Evolutionary conservation across 1,284 basidiomycete genomes (phyloP), one percentile per base, ranked within the genome.

Genomic region (Apiotrichum brassicae): DNA sequence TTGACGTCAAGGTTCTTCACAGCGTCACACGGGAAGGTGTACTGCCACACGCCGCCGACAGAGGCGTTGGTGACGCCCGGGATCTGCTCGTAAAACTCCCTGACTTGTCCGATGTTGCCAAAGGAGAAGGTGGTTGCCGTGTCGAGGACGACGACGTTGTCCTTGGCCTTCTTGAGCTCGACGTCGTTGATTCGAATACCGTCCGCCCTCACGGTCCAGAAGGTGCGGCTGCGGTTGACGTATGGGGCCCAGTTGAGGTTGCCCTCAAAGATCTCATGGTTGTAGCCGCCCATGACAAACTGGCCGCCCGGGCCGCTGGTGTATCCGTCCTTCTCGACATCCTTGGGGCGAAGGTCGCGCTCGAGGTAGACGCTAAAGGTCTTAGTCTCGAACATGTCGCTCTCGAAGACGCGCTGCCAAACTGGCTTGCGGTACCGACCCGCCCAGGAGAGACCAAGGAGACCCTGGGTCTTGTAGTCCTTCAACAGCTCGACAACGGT

Each of bases 321-420:
- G 39, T 33, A 6, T 1, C 18, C 5, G 41, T 14, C 20, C 13
- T 32, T 4, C 3, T 16, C 8, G 20, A 18, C 1, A 20, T 16
- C 11, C 11, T 13, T 6, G 19, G 41, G 28, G 8, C 32, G 20
- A 23, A 35, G 26, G 40, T 48, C 46, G 35, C 47, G 40, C n/a
- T 36, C 26, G 26, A 49, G 47, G 28, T 43, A 49, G 26, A 49
- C 37, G 7, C 47, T 36, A 24, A 49, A 49, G 16, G 16, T 35
- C 20, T 22, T 12, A 7, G 35, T 34, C 14, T 20, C 35, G n/a
- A 49, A 49, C 4, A 28, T 24, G 28, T n/a, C 16, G 26, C 24
- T 28, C n/a, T 43, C 35, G 4, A 43, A 13, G 11, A 49, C 28
- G 26, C n/a, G 34, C 33, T 49, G 33, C 47, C 47, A 49, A 23